Conservation (phyloP, 805 yeast genomes). For the Yamadazyma laniorum region DNA sequence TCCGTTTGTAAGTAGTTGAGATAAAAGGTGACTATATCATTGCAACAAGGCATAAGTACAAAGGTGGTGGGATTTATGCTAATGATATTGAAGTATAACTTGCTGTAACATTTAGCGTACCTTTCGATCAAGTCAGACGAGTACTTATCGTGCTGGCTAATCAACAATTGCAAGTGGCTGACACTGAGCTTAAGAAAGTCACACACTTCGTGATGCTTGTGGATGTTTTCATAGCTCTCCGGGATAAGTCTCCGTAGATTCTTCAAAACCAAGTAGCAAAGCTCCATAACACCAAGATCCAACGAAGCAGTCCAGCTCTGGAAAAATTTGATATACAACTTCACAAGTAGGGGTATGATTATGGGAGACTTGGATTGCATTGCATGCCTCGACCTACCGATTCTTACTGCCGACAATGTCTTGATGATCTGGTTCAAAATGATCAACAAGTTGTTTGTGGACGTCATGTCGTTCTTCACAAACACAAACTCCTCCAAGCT, state of each 20-base stretch:
- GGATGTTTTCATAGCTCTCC: slow-evolving; percentile 73
- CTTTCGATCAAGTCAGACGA: slow-evolving; percentile 56
- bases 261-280: slow-evolving; percentile 77
- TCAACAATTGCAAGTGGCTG: slow-evolving; percentile 57
- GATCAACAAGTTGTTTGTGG: slow-evolving; percentile 60
- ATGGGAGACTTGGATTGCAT: slow-evolving; percentile 70
- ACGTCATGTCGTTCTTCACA: slow-evolving; percentile 44
- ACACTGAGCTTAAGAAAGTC: slow-evolving; percentile 60
- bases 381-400: slow-evolving; percentile 79
- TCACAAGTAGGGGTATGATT: slow-evolving; percentile 57
- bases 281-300: slow-evolving; percentile 59
- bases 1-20: slow-evolving; percentile 60
- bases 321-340: slow-evolving; percentile 58
- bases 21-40: slow-evolving; percentile 58
- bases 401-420: slow-evolving; percentile 67
- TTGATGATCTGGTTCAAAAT: slow-evolving; percentile 79
- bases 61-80: slow-evolving; percentile 67
- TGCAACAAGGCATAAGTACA: slow-evolving; percentile 62
- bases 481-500: slow-evolving; percentile 45
- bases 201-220: slow-evolving; percentile 52
- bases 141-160: slow-evolving; percentile 51
- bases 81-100: slow-evolving; percentile 62
- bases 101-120: slow-evolving; percentile 71
- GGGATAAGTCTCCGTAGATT: slow-evolving; percentile 63
- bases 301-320: slow-evolving; percentile 56